Conservation (phyloP, 257 asterid genomes). For the Gardenia jasminoides region DNA sequence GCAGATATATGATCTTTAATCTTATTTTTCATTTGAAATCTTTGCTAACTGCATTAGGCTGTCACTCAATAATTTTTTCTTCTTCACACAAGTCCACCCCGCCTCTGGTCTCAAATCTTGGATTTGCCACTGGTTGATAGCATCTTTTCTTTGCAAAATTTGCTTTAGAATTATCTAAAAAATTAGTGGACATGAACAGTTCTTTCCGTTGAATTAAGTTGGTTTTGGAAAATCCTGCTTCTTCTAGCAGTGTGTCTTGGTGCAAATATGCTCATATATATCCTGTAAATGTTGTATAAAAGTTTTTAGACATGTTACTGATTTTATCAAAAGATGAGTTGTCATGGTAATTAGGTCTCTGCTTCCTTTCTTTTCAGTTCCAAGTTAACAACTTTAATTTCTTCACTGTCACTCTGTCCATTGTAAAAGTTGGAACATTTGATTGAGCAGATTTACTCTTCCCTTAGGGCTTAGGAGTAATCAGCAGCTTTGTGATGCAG, state of each 20-base stretch:
- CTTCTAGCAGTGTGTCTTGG: neutral
- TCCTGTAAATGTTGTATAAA: neutral
- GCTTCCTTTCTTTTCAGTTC: no score
- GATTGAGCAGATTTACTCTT: constrained; percentile 11
- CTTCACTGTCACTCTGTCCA: neutral
- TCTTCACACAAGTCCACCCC: neutral
- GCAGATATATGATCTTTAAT: no score
- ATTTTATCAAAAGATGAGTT: neutral
- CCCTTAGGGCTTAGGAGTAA: constrained; percentile 36
- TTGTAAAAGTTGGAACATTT: neutral
- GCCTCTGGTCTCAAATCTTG: neutral
- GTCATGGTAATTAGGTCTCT: neutral
- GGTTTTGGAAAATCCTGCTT: neutral
- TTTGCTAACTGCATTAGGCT: neutral
- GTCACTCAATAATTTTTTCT: neutral
- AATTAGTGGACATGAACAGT: neutral
- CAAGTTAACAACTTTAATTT: no score
- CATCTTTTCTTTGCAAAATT: neutral
- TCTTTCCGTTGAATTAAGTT: neutral
- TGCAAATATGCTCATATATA: neutral
- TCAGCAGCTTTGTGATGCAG: constrained; percentile 42
- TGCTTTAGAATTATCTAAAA: neutral
- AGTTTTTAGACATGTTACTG: neutral
- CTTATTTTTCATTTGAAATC: no score
- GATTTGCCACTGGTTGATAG: neutral